Evolutionary conservation across 208 protist species (phyloP).

Genomic region (Leishmania guyanensis): DNA sequence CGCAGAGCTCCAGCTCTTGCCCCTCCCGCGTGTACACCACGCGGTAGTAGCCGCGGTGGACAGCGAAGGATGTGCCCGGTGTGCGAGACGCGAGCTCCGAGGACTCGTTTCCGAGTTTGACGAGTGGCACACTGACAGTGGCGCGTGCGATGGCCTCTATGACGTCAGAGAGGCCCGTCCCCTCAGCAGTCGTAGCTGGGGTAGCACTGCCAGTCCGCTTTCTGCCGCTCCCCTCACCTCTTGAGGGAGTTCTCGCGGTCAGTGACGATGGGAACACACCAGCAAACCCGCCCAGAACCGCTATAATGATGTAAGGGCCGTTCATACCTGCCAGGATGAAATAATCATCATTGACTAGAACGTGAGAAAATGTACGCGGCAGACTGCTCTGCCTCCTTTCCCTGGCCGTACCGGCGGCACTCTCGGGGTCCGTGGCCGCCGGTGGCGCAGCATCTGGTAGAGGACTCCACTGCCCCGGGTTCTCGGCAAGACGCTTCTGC

Average conservation of each 20-base stretch:
- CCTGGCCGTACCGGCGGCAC: neutral
- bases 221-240: neutral
- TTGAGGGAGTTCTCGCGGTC: neutral
- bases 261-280: neutral
- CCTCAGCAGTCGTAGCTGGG: neutral
- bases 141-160: conserved; percentile 12
- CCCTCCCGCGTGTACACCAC: conserved; percentile 22
- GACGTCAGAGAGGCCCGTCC: neutral
- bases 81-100: conserved; percentile 3
- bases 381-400: neutral
- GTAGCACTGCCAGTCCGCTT: neutral
- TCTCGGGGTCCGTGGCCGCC: neutral
- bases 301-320: conserved; percentile 24
- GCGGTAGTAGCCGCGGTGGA: conserved; percentile 27
- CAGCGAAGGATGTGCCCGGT: conserved; percentile 16
- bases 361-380: conserved; percentile 18
- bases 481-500: conserved; percentile 1
- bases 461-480: conserved; percentile 6
- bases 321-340: conserved; percentile 24
- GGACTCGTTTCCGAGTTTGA: neutral
- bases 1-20: conserved; percentile 25
- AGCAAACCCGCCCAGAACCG: conserved; percentile 14
- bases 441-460: neutral
- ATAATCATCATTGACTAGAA: conserved; percentile 14
- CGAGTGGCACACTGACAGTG: conserved; percentile 9